Evolutionary conservation across 352 stramenopile genomes (phyloP).

Genomic region (Phytophthora europaea): DNA sequence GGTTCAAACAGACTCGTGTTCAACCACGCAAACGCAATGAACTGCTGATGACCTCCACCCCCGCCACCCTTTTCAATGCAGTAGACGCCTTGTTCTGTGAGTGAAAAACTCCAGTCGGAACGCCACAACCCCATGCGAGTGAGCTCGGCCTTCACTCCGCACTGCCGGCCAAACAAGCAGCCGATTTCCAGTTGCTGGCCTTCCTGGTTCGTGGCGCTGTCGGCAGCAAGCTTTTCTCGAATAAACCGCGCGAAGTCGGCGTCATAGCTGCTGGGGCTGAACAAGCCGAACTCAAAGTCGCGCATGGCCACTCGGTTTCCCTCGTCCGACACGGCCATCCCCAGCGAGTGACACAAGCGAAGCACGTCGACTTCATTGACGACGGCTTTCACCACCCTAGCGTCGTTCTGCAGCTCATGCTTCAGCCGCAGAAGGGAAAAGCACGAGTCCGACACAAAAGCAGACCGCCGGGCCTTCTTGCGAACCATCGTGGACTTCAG

Average conservation of each 20-base stretch:
- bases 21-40: constrained; percentile 74
- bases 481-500: constrained; percentile 12
- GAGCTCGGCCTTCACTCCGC: constrained; percentile 55
- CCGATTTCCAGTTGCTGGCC: constrained; percentile 39
- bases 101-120: constrained; percentile 35
- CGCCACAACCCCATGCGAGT: constrained; percentile 48
- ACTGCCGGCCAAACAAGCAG: constrained; percentile 68
- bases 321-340: constrained; percentile 38
- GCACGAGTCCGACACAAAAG: constrained; percentile 19
- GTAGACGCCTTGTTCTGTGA: constrained; percentile 58
- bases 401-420: constrained; percentile 59
- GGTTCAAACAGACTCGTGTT: constrained; percentile 42
- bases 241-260: constrained; percentile 69
- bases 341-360: constrained; percentile 59
- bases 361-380: constrained; percentile 75
- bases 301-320: constrained; percentile 22
- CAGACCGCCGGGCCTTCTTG: constrained; percentile 9
- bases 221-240: constrained; percentile 40
- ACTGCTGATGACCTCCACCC: background rate
- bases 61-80: constrained; percentile 25
- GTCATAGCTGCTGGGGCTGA: constrained; percentile 62
- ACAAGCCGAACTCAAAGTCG: constrained; percentile 56
- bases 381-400: constrained; percentile 68
- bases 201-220: background rate
- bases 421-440: constrained; percentile 60